A percentile compares a stretch with the other conserved stretches of the same genome.
These are phyloP conservation scores for Suillus lakei DNA, from an alignment of 768 basidiomycete genomes.

Conservation along the genomic window DNA sequence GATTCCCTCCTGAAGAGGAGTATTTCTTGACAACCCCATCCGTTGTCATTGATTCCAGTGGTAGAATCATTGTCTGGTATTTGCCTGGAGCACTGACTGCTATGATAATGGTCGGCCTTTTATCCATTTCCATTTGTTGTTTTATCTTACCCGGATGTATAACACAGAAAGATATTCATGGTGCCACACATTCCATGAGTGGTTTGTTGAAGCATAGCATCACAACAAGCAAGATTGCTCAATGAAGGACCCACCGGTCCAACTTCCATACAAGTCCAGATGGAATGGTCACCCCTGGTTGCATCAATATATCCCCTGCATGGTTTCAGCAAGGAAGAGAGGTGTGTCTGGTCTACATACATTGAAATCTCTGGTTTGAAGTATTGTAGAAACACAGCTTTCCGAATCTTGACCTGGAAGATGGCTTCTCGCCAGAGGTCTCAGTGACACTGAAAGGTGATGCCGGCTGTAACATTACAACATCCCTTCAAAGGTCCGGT, in stretches of 20 bases:
- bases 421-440: background rate
- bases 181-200: background rate
- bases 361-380: background rate
- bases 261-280: background rate
- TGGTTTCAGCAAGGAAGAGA: conserved; percentile 8
- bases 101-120: background rate
- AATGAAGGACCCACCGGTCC: background rate
- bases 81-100: background rate
- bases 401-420: background rate
- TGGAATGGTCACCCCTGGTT: background rate
- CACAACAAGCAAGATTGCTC: background rate
- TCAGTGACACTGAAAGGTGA: background rate
- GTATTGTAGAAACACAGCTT: background rate
- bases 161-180: background rate
- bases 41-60: background rate
- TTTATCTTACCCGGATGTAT: background rate
- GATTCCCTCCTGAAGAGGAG: background rate
- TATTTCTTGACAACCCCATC: background rate
- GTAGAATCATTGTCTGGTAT: conserved; percentile 3
- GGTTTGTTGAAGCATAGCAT: background rate
- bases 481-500: background rate
- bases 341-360: background rate
- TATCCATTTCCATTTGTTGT: background rate
- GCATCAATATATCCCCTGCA: conserved; percentile 2
- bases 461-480: background rate